phyloP scores from a whole-genome alignment of 108 stramenopile species.

The Nannochloropsis salina region DNA sequence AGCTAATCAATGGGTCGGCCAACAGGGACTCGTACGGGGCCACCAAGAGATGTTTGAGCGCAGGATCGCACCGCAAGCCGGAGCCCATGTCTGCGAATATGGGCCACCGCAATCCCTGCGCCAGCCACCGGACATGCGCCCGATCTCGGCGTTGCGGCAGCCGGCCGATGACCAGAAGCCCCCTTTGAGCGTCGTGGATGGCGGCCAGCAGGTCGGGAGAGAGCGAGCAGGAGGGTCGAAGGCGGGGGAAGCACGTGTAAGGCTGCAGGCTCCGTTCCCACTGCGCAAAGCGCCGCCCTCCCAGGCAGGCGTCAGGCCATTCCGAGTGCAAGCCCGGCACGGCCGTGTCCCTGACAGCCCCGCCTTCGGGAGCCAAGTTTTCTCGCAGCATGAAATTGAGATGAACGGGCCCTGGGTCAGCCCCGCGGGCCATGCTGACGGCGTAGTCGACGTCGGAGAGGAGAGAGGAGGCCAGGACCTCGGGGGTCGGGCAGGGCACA shows the following conservation, averaged over 20 bases:
- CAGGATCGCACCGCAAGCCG: constrained; percentile 26
- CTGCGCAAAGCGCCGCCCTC: constrained; percentile 23
- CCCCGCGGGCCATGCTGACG: constrained; percentile 41
- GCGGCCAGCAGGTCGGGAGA: constrained; percentile 11
- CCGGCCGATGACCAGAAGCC: constrained; percentile 32
- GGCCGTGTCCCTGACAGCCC: constrained; percentile 68
- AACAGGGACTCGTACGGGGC: constrained; percentile 62
- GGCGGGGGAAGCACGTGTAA: background rate
- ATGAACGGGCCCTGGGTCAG: constrained; percentile 70
- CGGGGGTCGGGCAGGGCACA: constrained; percentile 70
- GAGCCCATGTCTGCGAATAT: constrained; percentile 38
- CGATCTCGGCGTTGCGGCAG: constrained; percentile 24
- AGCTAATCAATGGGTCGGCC: constrained; percentile 58
- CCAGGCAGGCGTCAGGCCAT: constrained; percentile 39
- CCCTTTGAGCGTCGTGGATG: constrained; percentile 21
- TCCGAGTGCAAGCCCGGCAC: constrained; percentile 29
- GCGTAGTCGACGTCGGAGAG: constrained; percentile 76
- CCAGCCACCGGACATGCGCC: constrained; percentile 23
- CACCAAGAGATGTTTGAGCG: constrained; percentile 11
- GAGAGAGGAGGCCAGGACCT: constrained; percentile 66
- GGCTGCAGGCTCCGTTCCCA: constrained; percentile 26
- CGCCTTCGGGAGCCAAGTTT: constrained; percentile 79
- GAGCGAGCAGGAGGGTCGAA: background rate
- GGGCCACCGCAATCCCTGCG: constrained; percentile 24
- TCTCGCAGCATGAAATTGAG: constrained; percentile 87